Percentiles rank a stretch among this genome's conserved stretches.
These are phyloP conservation scores for Ophiosphaerella narmari DNA, from an alignment of 2,329 filamentous ascomycete genomes.

Conservation along the genomic window DNA sequence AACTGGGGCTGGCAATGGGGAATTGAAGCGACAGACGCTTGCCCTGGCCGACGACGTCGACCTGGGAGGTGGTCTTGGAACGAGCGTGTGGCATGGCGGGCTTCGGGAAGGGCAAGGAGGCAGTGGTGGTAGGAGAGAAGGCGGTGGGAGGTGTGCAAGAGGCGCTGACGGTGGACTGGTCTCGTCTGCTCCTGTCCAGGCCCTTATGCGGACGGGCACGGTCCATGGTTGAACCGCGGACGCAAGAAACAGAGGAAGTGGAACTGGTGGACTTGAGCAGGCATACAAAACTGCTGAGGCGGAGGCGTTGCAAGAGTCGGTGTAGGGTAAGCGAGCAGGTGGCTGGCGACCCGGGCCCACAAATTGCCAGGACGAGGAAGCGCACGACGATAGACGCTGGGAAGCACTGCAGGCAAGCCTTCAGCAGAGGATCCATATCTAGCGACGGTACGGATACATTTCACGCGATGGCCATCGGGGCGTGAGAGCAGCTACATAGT, in stretches of 20 bases:
- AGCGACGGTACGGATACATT: constrained; percentile 33
- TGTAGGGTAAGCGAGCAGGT: constrained; percentile 40
- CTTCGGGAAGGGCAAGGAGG: constrained; percentile 21
- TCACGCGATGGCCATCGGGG: constrained; percentile 15
- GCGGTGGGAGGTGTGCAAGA: constrained; percentile 11
- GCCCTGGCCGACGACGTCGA: constrained; percentile 41
- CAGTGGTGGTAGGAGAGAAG: constrained; percentile 14
- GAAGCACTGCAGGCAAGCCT: constrained; percentile 30
- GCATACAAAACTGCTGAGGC: constrained; percentile 28
- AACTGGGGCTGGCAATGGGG: constrained; percentile 46
- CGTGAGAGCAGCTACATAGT: constrained; percentile 8
- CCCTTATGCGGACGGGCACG: constrained; percentile 28
- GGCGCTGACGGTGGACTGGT: constrained; percentile 19
- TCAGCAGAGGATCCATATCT: constrained; percentile 36
- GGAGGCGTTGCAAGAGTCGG: constrained; percentile 40
- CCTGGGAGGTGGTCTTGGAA: constrained; percentile 40
- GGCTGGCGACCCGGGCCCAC: constrained; percentile 30
- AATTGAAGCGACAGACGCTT: constrained; percentile 57
- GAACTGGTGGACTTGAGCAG: constrained; percentile 17
- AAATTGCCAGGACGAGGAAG: constrained; percentile 35
- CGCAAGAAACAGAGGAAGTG: constrained; percentile 21
- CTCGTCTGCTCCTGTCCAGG: constrained; percentile 31
- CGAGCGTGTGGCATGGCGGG: constrained; percentile 35
- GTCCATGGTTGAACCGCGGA: constrained; percentile 30
- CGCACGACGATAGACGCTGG: constrained; percentile 32